Base-by-base conservation (phyloP, 2,329 filamentous ascomycete genomes). In the Diplodia sapinea region DNA sequence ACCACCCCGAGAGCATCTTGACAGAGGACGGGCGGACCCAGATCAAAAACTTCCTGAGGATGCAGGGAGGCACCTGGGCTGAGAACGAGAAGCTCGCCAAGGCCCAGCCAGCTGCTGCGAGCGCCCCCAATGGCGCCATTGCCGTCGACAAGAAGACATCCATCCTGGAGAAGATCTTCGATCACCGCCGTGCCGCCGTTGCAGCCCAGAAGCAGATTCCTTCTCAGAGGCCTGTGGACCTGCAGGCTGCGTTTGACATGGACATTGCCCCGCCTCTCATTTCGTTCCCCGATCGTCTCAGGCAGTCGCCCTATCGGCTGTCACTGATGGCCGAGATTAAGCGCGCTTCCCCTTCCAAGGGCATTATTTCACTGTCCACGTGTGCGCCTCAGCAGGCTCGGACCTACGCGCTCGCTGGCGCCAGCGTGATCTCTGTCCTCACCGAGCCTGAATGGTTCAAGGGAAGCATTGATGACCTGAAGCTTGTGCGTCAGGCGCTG, bases 381-480 rank as follows among this genome's bases (percentile, higher is more conserved):
- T 95, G 91, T 73, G 95, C 95, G 11, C 93, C 95, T 29, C 88
- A 90, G 5, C 95, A 99, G 79, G 95, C 96, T 51, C 89, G 89
- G 70, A 93, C 91, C 72, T 99, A 99, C 78, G 95, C 96, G 11
- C 86, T 95, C 63, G 94, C 95, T 7, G 96, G 95, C 15, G 95
- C 95, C 57, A 98, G 94, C 77, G 93, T 96, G 49, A 99, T 99
- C 72, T 98, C 95, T 1, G 95, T 99, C n/a, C 86, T 99, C 56
- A 99, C 95, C 0, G 95, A 99, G 80, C 95, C 96, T 0, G 91
- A 98, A 76, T 99, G 95, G 95, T 99, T 99, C 84, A 98, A 97
- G 81, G 95, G 95, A 57, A 96, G 91, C 79, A 94, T 99, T 69
- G 94, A 99, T 68, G 95, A 99, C 77, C 82, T 99, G 65, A 88